Base-by-base conservation (phyloP, 306 rosid species). In the Prinsepia uniflora region DNA sequence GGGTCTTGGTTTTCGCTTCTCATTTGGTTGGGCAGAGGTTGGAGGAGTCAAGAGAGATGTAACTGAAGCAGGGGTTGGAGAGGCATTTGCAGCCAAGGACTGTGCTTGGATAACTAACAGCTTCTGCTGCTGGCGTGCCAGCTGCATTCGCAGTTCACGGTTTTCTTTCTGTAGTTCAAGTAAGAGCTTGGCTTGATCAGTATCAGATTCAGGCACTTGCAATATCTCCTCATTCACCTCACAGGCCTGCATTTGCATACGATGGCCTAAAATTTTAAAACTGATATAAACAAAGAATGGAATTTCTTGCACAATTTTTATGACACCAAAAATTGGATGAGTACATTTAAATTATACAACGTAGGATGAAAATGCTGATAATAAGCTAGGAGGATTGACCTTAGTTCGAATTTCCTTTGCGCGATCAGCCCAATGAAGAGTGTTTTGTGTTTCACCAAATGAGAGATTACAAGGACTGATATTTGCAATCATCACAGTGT, bases 391-490 rank as follows among this genome's bases (percentile, higher is more conserved):
- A 76, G 77, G 76, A 78, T 63, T 60, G 61, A 94, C 96, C 99
- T 94, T 94, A 19, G 83, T 59, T 59, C 96, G 82, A 73, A 94
- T 94, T 84, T 94, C 96, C 86, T 94, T 94, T 72, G 99, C 96
- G 70, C 97, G 90, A 72, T 94, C 97, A 42, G 99, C 97, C 97
- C 99, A 94, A 52, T 91, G 97, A 75, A 94, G 96, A 4, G 97
- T 90, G 78, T 91, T 94, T 75, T 94, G 97, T 47, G 96, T 94
- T 86, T 91, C 99, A 62, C 97, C 92, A 80, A 94, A 94, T 50
- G 90, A 80, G 73, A 89, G 86, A 82, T 85, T 81, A 79, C 96
- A 89, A 11, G 99, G 99, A 78, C 99, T 91, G 70, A 94, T 84
- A 81, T 94, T 94, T 59, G 97, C 99, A 68, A 94, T 94, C 99